Evolutionary conservation across 352 stramenopile genomes (phyloP), one percentile per base, ranked within the genome.

Genomic region (Phytophthora ramorum): DNA sequence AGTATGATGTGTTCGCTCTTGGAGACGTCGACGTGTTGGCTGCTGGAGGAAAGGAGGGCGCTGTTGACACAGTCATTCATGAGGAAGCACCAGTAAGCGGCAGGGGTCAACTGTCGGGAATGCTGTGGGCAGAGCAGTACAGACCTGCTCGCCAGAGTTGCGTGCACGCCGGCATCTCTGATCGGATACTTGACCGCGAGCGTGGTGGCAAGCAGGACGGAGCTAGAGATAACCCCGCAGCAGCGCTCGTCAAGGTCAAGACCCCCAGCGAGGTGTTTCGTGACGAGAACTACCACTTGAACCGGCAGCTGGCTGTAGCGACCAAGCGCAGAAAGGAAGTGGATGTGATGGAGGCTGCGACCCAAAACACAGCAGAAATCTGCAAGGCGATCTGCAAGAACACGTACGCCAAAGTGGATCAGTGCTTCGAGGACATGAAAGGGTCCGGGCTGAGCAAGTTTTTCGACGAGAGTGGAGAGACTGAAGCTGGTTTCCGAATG

Each of bases 131-230:
- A 17, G 75, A 89, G 13, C 56, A 84, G 59, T 89, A 79, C 57
- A 78, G 75, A n/a, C 73, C 63, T 14, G 79, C 77, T 24, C 70
- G 84, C 14, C 84, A 92, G 64, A 85, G 76, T 52, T 91, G 82
- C 59, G 80, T 92, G 22, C 82, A 92, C 28, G 75, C 78, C 9
- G 84, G 82, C 4, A 90, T 92, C 17, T 91, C 84, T 20, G 82
- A 91, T 62, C 80, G 84, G 8, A 66, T 92, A 19, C 45, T 90
- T 2, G 78, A 91, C 22, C 73, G 83, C 16, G 73, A 92, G 26
- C 58, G 70, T 26, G 60, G 76, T 26, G 40, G 47, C 16, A 69
- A 66, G 48, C 59, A 69, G 24, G 54, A 54, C 14, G 49, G 41
- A 19, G 46, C 69, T 20, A 69, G 22, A 6, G 41, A 32, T 17